These are phyloP conservation scores for Mycena vulgaris DNA, from an alignment of 768 basidiomycete genomes.

Conservation along the genomic window DNA sequence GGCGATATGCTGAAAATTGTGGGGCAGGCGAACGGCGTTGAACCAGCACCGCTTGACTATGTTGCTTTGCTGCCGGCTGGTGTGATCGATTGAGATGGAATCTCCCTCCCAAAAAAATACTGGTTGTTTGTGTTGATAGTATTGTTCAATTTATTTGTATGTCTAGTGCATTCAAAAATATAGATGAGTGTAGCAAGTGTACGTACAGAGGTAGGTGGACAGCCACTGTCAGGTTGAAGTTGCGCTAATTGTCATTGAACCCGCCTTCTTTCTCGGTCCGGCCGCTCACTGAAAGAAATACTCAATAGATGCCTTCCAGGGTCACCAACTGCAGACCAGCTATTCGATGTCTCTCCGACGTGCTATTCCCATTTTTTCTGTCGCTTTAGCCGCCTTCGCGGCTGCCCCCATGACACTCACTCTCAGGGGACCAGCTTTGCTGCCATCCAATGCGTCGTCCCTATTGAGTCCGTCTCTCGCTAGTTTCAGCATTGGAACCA, in stretches of 20 bases:
- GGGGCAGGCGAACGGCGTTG: conserved; percentile 34
- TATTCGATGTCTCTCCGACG: too few relatives aligned
- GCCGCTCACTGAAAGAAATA: conserved; percentile 6
- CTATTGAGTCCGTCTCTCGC: too few relatives aligned
- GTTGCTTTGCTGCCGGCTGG: conserved; percentile 35
- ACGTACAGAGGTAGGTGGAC: conserved; percentile 18
- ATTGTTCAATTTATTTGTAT: conserved; percentile 27
- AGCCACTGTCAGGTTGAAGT: conserved; percentile 3
- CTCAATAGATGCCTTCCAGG: background rate
- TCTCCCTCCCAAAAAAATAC: conserved; percentile 18
- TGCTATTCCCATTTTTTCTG: too few relatives aligned
- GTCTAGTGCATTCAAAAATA: conserved; percentile 19
- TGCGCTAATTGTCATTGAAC: conserved; percentile 16
- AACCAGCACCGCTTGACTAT: conserved; percentile 38
- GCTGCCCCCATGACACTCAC: too few relatives aligned
- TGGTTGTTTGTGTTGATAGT: conserved; percentile 16
- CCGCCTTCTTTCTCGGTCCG: conserved; percentile 15
- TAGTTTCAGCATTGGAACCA: too few relatives aligned
- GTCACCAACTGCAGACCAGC: too few relatives aligned
- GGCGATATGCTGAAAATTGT: conserved; percentile 38
- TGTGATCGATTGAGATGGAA: conserved; percentile 31
- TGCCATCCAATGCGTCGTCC: too few relatives aligned
- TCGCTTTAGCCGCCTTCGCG: too few relatives aligned
- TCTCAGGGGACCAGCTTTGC: too few relatives aligned
- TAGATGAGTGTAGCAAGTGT: conserved; percentile 12